phyloP scores from a whole-genome alignment of 2,329 filamentous ascomycete species.

The Aspergillus awamori region DNA sequence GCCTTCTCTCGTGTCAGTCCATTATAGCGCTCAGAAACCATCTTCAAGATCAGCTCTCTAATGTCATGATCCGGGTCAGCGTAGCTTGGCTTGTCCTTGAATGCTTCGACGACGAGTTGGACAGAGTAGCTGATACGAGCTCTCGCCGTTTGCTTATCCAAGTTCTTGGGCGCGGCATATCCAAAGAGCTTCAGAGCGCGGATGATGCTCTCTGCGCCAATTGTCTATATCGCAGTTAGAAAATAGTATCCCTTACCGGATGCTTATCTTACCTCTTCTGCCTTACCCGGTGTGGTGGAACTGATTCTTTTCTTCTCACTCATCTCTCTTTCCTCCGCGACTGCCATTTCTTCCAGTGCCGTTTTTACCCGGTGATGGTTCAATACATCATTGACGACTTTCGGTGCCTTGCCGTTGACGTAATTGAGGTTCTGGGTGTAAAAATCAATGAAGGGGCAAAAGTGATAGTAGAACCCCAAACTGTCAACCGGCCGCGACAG shows the following conservation, averaged over 20 bases:
- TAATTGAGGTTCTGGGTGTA: neutral
- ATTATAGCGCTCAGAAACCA: neutral
- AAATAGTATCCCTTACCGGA: neutral
- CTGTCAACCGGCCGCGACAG: constrained; percentile 33
- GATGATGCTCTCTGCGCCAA: neutral
- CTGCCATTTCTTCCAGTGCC: neutral
- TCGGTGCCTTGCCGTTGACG: neutral
- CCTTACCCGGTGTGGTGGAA: neutral
- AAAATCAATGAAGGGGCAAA: constrained; percentile 30
- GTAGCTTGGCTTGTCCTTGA: neutral
- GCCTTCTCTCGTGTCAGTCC: neutral
- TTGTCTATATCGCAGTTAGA: neutral
- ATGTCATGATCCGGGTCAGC: neutral
- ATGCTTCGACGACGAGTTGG: neutral
- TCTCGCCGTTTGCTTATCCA: constrained; percentile 1
- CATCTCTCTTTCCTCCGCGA: too few species aligned
- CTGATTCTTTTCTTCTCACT: neutral
- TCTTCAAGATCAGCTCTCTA: neutral
- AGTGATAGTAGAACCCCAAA: constrained; percentile 36
- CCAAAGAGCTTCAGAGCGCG: neutral
- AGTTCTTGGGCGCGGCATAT: neutral
- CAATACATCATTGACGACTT: neutral
- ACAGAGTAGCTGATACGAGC: neutral
- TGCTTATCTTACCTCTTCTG: neutral
- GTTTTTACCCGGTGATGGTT: neutral